Base-by-base conservation (phyloP, 2,329 filamentous ascomycete genomes). In the Fusarium gaditjirri region DNA sequence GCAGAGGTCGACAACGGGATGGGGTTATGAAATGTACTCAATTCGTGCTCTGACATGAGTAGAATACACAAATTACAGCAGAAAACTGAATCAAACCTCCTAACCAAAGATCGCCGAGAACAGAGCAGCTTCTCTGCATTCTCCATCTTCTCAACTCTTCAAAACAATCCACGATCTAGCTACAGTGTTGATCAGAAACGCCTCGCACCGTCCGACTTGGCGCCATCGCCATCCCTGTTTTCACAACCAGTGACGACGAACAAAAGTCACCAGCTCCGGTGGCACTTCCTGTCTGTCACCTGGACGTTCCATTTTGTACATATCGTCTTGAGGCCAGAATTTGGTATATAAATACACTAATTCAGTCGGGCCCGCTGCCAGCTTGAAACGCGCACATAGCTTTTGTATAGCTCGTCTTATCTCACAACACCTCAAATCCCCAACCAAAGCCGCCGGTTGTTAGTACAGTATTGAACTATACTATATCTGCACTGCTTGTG, bases 211-310 rank as follows among this genome's bases (percentile, higher is more conserved):
- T 70, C 12, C 47, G 36, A 52, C 71, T 75, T 76, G 74, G 75
- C 75, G 73, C 69, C 75, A 71, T 69, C 50, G 36, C 56, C 33
- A 77, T 77, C 75, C 75, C 71, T 77, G 75, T 77, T 77, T 77
- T 76, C 66, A 55, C 59, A 62, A 58, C 47, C 49, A 74, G 74
- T 77, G 75, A 76, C 74, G 75, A 76, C 55, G 61, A 47, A 52
- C 66, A 70, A 67, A 74, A 71, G 75, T 75, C 65, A 73, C 72
- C 68, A 70, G 64, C 70, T 74, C 65, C 58, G 54, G 71, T 74
- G 71, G 71, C 64, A 70, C 61, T 71, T 47, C 55, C 43, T 58
- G 58, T 77, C 49, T 58, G 58, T 77, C 75, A 77, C 75, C 75
- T 77, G 75, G 64, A 72, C 64, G 52, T 12, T 67, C 57, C 52